Evolutionary conservation across 345 rosid genomes (phyloP).

Genomic region (Populus pruinosa): DNA sequence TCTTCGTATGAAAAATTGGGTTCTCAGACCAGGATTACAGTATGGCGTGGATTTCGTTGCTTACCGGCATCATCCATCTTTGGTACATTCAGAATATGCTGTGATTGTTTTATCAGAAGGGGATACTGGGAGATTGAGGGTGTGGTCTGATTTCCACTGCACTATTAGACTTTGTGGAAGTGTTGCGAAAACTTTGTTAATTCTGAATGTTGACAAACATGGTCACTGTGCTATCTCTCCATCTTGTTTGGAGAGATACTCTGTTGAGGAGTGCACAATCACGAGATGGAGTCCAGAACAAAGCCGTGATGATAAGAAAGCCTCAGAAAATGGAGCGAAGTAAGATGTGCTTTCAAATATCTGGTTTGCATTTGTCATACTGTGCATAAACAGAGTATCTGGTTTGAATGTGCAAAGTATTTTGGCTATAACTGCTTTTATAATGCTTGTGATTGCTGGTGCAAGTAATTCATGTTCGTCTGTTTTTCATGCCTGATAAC

Average conservation of each 20-base stretch:
- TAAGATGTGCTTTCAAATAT: neutral
- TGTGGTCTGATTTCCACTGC: constrained; percentile 72
- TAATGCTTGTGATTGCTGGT: too few relatives aligned
- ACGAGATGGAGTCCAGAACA: constrained; percentile 72
- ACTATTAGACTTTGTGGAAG: constrained; percentile 67
- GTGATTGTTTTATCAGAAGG: constrained; percentile 51
- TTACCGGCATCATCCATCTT: constrained; percentile 74
- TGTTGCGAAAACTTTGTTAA: constrained; percentile 68
- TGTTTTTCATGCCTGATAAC: too few relatives aligned
- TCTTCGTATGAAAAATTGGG: constrained; percentile 69
- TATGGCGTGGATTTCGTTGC: constrained; percentile 82
- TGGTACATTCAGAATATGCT: constrained; percentile 82
- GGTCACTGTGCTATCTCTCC: constrained; percentile 34
- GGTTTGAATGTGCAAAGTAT: too few relatives aligned
- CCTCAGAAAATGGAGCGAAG: constrained; percentile 15
- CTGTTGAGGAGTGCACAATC: constrained; percentile 52
- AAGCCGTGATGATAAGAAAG: constrained; percentile 45
- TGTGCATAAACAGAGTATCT: too few relatives aligned
- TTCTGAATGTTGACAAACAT: constrained; percentile 39
- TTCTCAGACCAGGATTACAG: constrained; percentile 62
- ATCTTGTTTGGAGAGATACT: constrained; percentile 40
- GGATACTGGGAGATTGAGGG: constrained; percentile 45
- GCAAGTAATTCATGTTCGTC: too few relatives aligned
- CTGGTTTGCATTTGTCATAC: too few relatives aligned
- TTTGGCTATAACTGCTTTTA: too few relatives aligned